Evolutionary conservation across 1,284 basidiomycete species (phyloP).

Genomic region (Sporisorium iseilematis-ciliati): DNA sequence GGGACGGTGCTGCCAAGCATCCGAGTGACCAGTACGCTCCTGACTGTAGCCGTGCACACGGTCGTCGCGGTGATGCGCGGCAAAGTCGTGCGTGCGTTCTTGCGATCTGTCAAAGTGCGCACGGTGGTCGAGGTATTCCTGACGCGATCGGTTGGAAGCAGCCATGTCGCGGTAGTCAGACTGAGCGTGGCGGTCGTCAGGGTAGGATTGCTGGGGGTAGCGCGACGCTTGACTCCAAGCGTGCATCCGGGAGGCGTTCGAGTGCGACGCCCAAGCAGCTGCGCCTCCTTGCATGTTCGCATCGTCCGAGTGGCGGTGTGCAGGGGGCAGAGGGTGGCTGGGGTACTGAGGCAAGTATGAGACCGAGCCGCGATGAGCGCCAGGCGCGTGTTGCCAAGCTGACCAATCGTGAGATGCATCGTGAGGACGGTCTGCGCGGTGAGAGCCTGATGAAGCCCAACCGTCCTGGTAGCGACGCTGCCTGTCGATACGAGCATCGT

Average conservation of each 20-base stretch:
- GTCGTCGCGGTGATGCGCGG: slow-evolving; percentile 17
- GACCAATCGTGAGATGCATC: slow-evolving; percentile 23
- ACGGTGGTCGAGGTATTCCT: slow-evolving; percentile 10
- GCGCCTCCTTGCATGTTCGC: slow-evolving; percentile 6
- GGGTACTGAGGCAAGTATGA: slow-evolving; percentile 20
- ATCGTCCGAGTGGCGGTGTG: slow-evolving; percentile 29
- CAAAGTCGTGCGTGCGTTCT: slow-evolving; percentile 13
- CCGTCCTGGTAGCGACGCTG: slow-evolving; percentile 24
- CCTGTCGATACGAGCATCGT: slow-evolving; percentile 9
- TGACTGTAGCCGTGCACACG: slow-evolving; percentile 2
- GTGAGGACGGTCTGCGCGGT: slow-evolving; percentile 18
- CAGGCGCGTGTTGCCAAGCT: slow-evolving; percentile 23
- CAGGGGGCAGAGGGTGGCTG: slow-evolving; percentile 10
- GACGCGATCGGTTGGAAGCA: slow-evolving; percentile 10
- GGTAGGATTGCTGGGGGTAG: slow-evolving; percentile 21
- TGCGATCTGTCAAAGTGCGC: slow-evolving; percentile 14
- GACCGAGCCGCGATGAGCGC: slow-evolving; percentile 25
- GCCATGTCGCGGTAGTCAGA: slow-evolving; percentile 15
- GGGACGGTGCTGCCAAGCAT: slow-evolving; percentile 15
- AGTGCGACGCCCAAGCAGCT: slow-evolving; percentile 19
- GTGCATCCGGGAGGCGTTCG: slow-evolving; percentile 13
- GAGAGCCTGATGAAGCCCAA: slow-evolving; percentile 21
- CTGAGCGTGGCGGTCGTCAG: slow-evolving; percentile 10
- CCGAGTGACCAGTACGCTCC: slow-evolving; percentile 9
- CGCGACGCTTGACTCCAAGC: slow-evolving; percentile 16